phyloP scores from a whole-genome alignment of 2,329 filamentous ascomycete genomes.

The Calonectria crousiana region DNA sequence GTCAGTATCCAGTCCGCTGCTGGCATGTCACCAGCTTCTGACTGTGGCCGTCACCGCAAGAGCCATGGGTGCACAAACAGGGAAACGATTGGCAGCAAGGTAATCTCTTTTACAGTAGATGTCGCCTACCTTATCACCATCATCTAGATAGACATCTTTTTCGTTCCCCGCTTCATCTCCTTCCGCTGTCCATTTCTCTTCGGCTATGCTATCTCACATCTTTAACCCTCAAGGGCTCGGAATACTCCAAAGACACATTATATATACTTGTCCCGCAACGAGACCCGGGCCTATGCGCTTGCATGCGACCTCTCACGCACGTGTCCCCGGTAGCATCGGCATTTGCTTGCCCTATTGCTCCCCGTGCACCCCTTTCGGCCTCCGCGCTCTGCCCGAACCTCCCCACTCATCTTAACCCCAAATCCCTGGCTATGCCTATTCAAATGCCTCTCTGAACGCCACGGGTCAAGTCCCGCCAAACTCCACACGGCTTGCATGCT shows the following conservation, averaged over 20 bases:
- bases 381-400: neutral
- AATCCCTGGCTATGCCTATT: conserved; percentile 17
- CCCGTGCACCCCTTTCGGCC: neutral
- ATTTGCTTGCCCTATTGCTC: conserved; percentile 20
- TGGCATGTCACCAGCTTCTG: conserved; percentile 1
- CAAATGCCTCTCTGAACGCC: conserved; percentile 19
- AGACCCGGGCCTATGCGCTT: neutral
- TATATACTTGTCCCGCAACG: neutral
- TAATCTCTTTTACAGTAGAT: conserved; percentile 1
- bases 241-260: conserved; percentile 8
- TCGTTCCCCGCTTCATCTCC: neutral
- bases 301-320: conserved; percentile 9
- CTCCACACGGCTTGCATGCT: conserved; percentile 7
- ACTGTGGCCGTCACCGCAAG: neutral
- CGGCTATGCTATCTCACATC: neutral
- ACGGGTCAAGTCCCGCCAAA: conserved; percentile 15
- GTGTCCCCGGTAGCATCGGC: conserved; percentile 12
- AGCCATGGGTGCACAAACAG: neutral
- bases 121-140: neutral
- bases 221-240: neutral
- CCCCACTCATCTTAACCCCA: conserved; percentile 1
- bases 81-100: neutral
- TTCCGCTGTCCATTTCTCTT: neutral
- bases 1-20: neutral
- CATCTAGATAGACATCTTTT: conserved; percentile 7